Conservation (phyloP, 2,329 filamentous ascomycete genomes). For the Aureobasidium sp. region DNA sequence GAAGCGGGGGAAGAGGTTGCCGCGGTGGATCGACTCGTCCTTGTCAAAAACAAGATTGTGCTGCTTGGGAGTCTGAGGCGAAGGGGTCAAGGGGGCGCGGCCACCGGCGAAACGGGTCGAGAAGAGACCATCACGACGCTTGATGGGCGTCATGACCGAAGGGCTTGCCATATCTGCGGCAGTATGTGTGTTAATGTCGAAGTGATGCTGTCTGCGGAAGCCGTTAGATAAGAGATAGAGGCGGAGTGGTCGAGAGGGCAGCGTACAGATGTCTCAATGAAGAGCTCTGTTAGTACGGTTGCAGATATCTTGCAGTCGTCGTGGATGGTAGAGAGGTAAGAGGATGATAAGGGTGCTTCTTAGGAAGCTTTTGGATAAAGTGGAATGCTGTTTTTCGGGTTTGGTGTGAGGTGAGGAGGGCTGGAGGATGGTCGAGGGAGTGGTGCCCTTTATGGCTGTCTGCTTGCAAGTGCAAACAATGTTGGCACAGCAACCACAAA, state of each 20-base stretch:
- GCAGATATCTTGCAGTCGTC: conserved; percentile 25
- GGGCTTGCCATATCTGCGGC: conserved; percentile 61
- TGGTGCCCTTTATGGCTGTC: conserved; percentile 11
- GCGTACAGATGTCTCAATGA: conserved; percentile 26
- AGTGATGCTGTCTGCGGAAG: conserved; percentile 16
- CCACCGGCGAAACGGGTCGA: conserved; percentile 86
- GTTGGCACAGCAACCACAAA: conserved; percentile 6
- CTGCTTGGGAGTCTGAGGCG: conserved; percentile 64
- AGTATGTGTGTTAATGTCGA: neutral
- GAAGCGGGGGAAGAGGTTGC: conserved; percentile 71
- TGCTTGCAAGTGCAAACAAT: conserved; percentile 12
- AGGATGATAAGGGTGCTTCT: conserved; percentile 20
- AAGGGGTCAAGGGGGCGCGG: conserved; percentile 89
- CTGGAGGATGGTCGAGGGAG: neutral
- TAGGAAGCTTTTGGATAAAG: conserved; percentile 15
- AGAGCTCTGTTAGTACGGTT: conserved; percentile 30
- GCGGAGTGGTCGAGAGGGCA: neutral
- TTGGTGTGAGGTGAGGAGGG: conserved; percentile 18
- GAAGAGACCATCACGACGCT: conserved; percentile 91
- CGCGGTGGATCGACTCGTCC: conserved; percentile 62
- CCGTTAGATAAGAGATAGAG: conserved; percentile 17
- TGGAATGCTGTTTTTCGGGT: conserved; percentile 10
- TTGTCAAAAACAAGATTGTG: conserved; percentile 40
- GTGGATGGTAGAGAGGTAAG: conserved; percentile 20
- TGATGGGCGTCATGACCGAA: conserved; percentile 80